phyloP scores from a whole-genome alignment of 1,284 basidiomycete species.

The Ustilago sp. region DNA sequence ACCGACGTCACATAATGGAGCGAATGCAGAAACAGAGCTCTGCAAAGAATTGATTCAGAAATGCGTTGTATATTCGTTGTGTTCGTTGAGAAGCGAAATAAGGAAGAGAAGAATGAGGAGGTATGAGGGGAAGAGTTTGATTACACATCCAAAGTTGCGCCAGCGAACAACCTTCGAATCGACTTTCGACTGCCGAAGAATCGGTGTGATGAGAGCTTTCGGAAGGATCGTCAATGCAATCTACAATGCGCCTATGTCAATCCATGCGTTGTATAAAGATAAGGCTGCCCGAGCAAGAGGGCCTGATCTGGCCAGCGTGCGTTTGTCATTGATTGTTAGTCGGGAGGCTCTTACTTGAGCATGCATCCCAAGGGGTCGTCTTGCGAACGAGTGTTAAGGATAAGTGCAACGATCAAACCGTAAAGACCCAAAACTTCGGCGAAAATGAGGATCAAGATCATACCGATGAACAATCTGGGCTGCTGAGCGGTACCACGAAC shows the following conservation, averaged over 20 bases:
- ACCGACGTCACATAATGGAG: not conserved
- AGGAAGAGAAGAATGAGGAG: not conserved
- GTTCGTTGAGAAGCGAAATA: slow-evolving; percentile 16
- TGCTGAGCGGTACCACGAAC: slow-evolving; percentile 75
- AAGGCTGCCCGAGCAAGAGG: not conserved
- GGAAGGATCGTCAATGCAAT: no score
- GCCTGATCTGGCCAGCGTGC: not conserved
- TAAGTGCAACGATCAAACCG: slow-evolving; percentile 87
- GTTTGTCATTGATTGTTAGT: not conserved
- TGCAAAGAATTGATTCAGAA: slow-evolving; percentile 4
- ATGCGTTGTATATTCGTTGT: slow-evolving; percentile 48
- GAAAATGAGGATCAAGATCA: slow-evolving; percentile 81
- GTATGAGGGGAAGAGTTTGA: not conserved
- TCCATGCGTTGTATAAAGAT: not conserved
- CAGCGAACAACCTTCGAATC: no score
- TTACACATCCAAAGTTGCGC: slow-evolving; percentile 4
- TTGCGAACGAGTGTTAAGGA: slow-evolving; percentile 77
- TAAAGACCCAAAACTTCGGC: slow-evolving; percentile 91
- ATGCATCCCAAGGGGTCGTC: slow-evolving; percentile 58
- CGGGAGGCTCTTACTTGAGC: slow-evolving; percentile 42
- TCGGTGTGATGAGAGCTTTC: no score
- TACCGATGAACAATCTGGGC: slow-evolving; percentile 87
- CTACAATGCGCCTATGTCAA: not conserved
- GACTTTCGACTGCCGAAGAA: no score
- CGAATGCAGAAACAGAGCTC: not conserved